Base-by-base conservation (phyloP, 371 early-diverging fungal genomes). In the Rhizopus sp. region DNA sequence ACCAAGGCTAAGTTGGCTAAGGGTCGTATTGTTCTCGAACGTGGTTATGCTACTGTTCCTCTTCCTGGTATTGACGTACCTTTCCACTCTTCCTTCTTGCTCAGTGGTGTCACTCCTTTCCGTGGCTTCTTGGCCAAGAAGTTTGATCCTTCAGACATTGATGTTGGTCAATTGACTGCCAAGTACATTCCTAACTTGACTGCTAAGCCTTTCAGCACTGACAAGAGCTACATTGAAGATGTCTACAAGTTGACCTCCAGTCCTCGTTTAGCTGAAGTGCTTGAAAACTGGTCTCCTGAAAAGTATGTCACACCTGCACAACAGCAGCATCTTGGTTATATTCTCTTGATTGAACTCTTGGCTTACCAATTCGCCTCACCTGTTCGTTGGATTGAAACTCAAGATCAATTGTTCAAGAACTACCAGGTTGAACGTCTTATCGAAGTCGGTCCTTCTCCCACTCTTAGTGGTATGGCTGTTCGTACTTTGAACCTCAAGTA, bases 321-420 rank as follows among this genome's bases (percentile, higher is more conserved):
- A 60, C 88, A 91, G 62, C 97, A 96, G 64, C 77, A 90, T 51
- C 85, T 95, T 53, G 96, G 93, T 42, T 89, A 91, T 74, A 81
- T 80, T 16, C 75, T 96, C 48, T 73, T 97, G 65, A 88, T 97
- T 58, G 98, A 96, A 77, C 74, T 96, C 57, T 83, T 97, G 23
- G 93, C 95, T 37, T 93, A 95, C 72, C 97, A 97, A 81, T 95
- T 96, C 61, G 91, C 92, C 33, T 89, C 92, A 44, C 91, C 96
- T 54, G 97, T 97, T 39, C 87, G 94, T 60, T 96, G 98, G 98
- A 97, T 97, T 59, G 95, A 96, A 73, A 97, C 97, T n/a, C 98
- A 97, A 75, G 96, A 96, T 60, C 81, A 84, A 50, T 78, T 96
- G 48, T 89, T 96, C 81, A 83, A 83, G 76, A 80, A 88, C 63